Evolutionary conservation across 1,284 basidiomycete genomes (phyloP), one percentile per base, ranked within the genome.

Genomic region (Salmacisia buchloeana): DNA sequence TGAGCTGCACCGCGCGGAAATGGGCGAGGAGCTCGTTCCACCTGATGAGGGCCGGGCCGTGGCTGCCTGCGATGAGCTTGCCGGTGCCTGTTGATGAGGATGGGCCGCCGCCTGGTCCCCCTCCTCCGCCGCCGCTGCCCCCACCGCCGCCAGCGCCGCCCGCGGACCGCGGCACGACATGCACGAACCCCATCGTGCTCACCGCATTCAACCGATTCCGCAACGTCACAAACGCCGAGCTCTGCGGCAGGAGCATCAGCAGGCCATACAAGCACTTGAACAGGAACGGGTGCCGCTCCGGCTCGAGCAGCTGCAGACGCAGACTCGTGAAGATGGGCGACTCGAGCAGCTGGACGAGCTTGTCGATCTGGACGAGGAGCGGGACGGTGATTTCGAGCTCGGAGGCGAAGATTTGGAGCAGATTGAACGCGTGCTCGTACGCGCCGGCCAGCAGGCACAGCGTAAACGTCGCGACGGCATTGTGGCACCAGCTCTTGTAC

Each of bases 251-350:
- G 61, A 98, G 84, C 96, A 99, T 99, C 69, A 99, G 83, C 13
- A 99, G 84, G 0, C 96, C 96, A 78, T 98, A 99, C 6, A 99
- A 84, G 73, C 94, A 97, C 80, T 99, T 99, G 85, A 94, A 94
- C 25, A 99, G 84, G 81, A 91, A 91, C 0, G 96, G 94, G 78
- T 97, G 89, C 86, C 89, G 87, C 71, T 98, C 94, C 5, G 96
- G 96, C 79, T 99, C 96, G 45, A 99, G 85, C 5, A 99, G 85
- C 81, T 99, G 96, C 3, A 99, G 83, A 18, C 94, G 90, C n/a
- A 99, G 85, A 78, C 94, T 94, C 43, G 94, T 98, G 79, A 98
- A 99, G 6, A 98, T 93, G 0, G 96, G 96, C 4, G 91, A 94
- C 81, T 99, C 96, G 65, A 99, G 93, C 7, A 99, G 84, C 81